Base-by-base conservation (phyloP, 1,139 yeast genomes). In the Debaryomyces nepalensis region DNA sequence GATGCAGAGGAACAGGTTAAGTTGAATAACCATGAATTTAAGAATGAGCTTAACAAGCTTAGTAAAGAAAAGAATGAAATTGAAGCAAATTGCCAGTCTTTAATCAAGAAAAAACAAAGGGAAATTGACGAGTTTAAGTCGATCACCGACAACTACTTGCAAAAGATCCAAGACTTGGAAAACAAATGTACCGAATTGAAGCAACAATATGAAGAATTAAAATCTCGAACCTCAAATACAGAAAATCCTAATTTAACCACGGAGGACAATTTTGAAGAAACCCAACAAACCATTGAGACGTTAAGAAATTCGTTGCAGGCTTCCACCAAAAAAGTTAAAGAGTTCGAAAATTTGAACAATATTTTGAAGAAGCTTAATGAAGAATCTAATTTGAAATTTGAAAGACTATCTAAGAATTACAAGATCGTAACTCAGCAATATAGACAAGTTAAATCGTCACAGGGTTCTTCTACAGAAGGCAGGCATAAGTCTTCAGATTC, bases 1-100 rank as follows among this genome's bases (percentile, higher is more conserved):
- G 96, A 88, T 35, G 75, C 80, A 4, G 93, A 89, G 52, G 83
- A 80, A 36, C 75, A 72, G 36, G 76, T 79, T 40, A 78, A 75
- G 33, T 51, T 57, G 5, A 77, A 78, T 44, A 66, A 78, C 19
- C 50, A 52, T 1, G 73, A 69, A 10, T 51, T 58, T 32, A 61
- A 58, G 38, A 42, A 44, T 7, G 74, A 71, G 40, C 40, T 72
- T 21, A 49, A 53, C 4, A 53, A 51, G 33, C 32, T 80, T 1
- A 61, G 66, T 2, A 89, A 85, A 39, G 93, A 85, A 46, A 82
- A 80, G 39, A 75, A 74, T 14, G 77, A 77, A 33, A 50, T 81
- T 2, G 89, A 87, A 49, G 64, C 75, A 8, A 83, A 79, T 22
- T 58, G 76, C 9, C 76, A 78, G n/a, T 50, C 71, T 16, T 59